phyloP scores from a whole-genome alignment of 2,329 filamentous ascomycete genomes.

The Apiospora saccharicola region DNA sequence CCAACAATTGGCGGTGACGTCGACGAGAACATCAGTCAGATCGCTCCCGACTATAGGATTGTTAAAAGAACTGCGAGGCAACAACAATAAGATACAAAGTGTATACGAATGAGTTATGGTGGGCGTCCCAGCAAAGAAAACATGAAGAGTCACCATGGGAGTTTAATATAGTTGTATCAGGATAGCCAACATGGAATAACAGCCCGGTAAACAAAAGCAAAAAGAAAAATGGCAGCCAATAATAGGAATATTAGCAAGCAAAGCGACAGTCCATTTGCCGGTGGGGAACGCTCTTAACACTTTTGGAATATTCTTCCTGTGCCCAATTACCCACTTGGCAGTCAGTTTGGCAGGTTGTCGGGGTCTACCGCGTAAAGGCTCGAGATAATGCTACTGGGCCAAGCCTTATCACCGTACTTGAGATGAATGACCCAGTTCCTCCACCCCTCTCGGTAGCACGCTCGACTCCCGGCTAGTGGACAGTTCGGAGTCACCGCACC shows the following conservation, averaged over 20 bases:
- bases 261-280: conserved; percentile 22
- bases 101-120: neutral
- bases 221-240: no score
- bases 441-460: neutral
- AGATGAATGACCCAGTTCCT: neutral
- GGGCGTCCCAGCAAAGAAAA: neutral
- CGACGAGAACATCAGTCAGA: neutral
- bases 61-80: neutral
- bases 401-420: neutral
- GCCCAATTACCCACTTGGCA: neutral
- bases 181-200: no score
- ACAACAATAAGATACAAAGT: neutral
- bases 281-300: neutral
- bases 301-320: neutral
- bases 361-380: neutral
- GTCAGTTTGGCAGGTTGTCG: neutral
- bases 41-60: neutral
- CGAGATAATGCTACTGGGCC: neutral
- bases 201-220: no score
- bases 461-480: neutral
- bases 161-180: neutral
- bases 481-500: neutral
- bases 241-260: neutral
- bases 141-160: neutral
- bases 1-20: neutral